phyloP scores from a whole-genome alignment of 768 basidiomycete genomes.

The Hygrocybe punicea region DNA sequence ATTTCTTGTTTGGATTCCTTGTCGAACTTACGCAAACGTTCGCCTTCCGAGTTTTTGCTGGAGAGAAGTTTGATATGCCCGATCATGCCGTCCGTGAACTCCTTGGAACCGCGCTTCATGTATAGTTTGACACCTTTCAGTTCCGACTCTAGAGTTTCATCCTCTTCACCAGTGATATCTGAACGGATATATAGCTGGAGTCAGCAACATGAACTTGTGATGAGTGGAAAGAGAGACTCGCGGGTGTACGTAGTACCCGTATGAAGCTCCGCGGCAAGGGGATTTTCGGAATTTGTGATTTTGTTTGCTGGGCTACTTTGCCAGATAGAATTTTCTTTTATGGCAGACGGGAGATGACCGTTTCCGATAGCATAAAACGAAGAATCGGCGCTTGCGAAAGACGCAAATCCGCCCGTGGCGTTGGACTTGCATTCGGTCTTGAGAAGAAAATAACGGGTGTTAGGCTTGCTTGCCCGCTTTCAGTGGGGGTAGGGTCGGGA shows the following conservation, averaged over 20 bases:
- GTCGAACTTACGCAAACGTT: slow-evolving; percentile 47
- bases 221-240: not conserved
- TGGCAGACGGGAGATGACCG: slow-evolving; percentile 6
- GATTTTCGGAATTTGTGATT: not conserved
- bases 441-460: not conserved
- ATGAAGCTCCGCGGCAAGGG: slow-evolving; percentile 14
- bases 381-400: slow-evolving; percentile 36
- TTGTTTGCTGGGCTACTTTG: not conserved
- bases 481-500: not conserved
- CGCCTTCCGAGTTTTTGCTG: slow-evolving; percentile 38
- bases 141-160: slow-evolving; percentile 54
- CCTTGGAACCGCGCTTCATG: slow-evolving; percentile 51
- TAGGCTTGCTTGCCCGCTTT: not conserved
- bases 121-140: slow-evolving; percentile 61
- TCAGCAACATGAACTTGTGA: not conserved
- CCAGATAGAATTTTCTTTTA: slow-evolving; percentile 14
- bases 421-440: slow-evolving; percentile 7
- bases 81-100: slow-evolving; percentile 57
- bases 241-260: slow-evolving; percentile 4
- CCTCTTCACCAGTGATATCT: slow-evolving; percentile 64
- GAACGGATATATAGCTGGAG: not conserved
- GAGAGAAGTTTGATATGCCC: slow-evolving; percentile 61
- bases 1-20: not conserved
- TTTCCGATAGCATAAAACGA: slow-evolving; percentile 30
- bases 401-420: slow-evolving; percentile 35